phyloP scores from a whole-genome alignment of 495 filamentous ascomycete species.

The Hypoxylon rickii region DNA sequence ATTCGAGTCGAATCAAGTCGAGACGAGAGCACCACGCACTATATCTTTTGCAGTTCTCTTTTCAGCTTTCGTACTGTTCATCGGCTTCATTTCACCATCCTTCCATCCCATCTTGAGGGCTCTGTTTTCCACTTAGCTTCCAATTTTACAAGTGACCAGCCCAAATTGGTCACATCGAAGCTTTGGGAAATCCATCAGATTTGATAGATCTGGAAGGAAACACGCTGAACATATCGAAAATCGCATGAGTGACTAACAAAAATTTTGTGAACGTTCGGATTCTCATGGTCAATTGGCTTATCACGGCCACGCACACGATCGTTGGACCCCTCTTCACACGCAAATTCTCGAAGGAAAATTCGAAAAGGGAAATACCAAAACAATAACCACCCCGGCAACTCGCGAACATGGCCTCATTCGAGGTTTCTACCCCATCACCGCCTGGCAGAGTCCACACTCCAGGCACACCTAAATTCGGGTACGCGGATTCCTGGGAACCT shows the following conservation, averaged over 20 bases:
- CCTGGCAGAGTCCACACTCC: slow-evolving; percentile 65
- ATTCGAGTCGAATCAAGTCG: no score
- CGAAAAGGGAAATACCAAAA: no score
- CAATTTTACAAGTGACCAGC: background rate
- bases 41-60: no score
- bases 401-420: slow-evolving; percentile 39
- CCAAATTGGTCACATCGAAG: no score
- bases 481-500: slow-evolving; percentile 70
- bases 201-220: no score
- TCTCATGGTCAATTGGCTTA: background rate
- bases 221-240: no score
- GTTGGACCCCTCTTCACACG: background rate
- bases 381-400: background rate
- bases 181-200: no score
- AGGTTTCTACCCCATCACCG: slow-evolving; percentile 64
- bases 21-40: no score
- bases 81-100: background rate
- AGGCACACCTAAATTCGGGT: slow-evolving; percentile 73
- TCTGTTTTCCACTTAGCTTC: background rate
- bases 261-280: background rate
- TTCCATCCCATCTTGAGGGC: background rate
- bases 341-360: background rate
- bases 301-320: background rate
- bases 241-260: background rate
- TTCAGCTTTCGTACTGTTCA: background rate